Evolutionary conservation across 2,329 filamentous ascomycete genomes (phyloP).

Genomic region (Hypocrella siamensis): DNA sequence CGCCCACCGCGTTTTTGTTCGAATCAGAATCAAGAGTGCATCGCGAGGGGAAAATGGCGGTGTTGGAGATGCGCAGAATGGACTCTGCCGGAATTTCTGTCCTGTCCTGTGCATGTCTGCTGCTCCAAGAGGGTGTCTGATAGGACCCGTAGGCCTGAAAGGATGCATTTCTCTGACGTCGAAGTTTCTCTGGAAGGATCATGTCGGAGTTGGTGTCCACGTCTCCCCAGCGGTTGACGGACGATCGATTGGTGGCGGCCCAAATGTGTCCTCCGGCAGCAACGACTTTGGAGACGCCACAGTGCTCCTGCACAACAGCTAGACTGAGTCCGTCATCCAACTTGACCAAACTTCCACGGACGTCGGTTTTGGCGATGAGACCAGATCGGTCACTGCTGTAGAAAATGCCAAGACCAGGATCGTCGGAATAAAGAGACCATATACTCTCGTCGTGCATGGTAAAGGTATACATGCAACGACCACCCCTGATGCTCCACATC

Average conservation of each 20-base stretch:
- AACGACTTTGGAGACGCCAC: slow-evolving; percentile 55
- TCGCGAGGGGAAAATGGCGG: slow-evolving; percentile 54
- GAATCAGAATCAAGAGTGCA: slow-evolving; percentile 38
- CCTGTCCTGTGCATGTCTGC: slow-evolving; percentile 30
- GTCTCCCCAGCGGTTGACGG: slow-evolving; percentile 82
- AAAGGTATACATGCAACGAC: slow-evolving; percentile 91
- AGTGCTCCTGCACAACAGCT: slow-evolving; percentile 84
- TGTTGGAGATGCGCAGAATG: slow-evolving; percentile 70
- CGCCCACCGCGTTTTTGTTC: slow-evolving; percentile 33
- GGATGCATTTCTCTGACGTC: slow-evolving; percentile 30
- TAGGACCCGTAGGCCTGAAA: slow-evolving; percentile 22
- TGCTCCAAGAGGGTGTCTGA: slow-evolving; percentile 13
- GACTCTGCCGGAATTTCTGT: slow-evolving; percentile 53
- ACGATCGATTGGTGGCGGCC: slow-evolving; percentile 81
- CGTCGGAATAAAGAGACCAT: slow-evolving; percentile 85
- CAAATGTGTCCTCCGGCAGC: slow-evolving; percentile 65
- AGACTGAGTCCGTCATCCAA: slow-evolving; percentile 81
- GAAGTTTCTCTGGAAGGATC: slow-evolving; percentile 41
- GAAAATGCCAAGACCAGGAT: slow-evolving; percentile 74
- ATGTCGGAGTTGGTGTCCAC: slow-evolving; percentile 65
- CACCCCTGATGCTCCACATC: slow-evolving; percentile 90
- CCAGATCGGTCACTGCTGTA: slow-evolving; percentile 91
- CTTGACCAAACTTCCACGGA: slow-evolving; percentile 47
- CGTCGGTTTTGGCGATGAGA: slow-evolving; percentile 90
- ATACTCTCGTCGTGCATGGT: slow-evolving; percentile 99